Evolutionary conservation across 2,329 filamentous ascomycete genomes (phyloP).

Genomic region (Scytalidium sp.): DNA sequence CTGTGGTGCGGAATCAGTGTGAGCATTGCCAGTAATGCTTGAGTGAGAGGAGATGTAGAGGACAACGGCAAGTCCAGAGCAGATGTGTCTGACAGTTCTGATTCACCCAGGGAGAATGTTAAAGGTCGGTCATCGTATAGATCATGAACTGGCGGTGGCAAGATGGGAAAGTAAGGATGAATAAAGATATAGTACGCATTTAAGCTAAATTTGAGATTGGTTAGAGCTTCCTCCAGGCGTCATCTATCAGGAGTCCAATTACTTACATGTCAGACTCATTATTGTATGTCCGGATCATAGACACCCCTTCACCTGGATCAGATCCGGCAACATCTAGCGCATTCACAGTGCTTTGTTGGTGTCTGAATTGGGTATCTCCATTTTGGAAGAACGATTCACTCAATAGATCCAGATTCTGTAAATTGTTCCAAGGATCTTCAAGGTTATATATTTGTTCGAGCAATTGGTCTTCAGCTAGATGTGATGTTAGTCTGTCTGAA

Average conservation of each 20-base stretch:
- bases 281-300: constrained; percentile 2
- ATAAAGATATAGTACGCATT: constrained; percentile 49
- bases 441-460: background rate
- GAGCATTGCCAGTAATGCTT: constrained; percentile 42
- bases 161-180: constrained; percentile 43
- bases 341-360: background rate
- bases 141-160: constrained; percentile 36
- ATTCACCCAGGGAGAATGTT: constrained; percentile 15
- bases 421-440: background rate
- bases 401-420: background rate
- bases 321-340: background rate
- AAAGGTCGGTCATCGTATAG: constrained; percentile 15
- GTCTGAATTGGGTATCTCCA: too few species aligned
- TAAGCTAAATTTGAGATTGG: constrained; percentile 25
- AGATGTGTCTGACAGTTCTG: constrained; percentile 30
- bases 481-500: background rate
- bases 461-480: background rate
- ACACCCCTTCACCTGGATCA: background rate
- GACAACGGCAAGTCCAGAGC: constrained; percentile 11
- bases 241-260: background rate
- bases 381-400: background rate
- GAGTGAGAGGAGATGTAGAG: constrained; percentile 36
- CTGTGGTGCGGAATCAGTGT: constrained; percentile 39
- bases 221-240: constrained; percentile 9
- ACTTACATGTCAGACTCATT: constrained; percentile 9